Base-by-base conservation (phyloP, 2,329 filamentous ascomycete species). In the Apiospora rasikravindrae region DNA sequence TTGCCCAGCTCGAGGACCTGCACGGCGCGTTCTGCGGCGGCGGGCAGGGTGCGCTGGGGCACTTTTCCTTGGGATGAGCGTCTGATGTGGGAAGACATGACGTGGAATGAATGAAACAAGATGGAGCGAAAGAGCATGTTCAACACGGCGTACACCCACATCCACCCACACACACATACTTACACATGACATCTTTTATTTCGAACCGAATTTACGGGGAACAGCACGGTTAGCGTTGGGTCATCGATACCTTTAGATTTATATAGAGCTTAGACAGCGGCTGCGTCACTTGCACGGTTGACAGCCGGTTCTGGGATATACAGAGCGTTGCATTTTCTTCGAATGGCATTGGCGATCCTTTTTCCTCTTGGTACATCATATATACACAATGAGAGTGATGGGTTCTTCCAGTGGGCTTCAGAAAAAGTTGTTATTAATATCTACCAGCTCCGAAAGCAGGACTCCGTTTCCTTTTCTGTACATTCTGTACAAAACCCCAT, bases 1-100 rank as follows among this genome's bases (percentile, higher is more conserved):
- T 92, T 76, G 86, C 86, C 1, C 86, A 86, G 37, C 80, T 92
- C 57, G 90, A 92, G 69, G 85, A 83, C 2, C 78, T 89, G 33
- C 84, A 87, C 47, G 77, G 79, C n/a, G 75, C 85, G 69, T 90
- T 90, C 75, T 85, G 90, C 69, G 87, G 87, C 8, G 88, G 87
- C 2, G 83, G 85, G 72, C 78, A 86, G 22, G 87, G 87, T 1
- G 86, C 87, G 0, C 77, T 90, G 73, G 88, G 86, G 8, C 82
- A 78, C 40, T 90, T 88, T 70, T 82, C 83, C 4, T 78, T 84
- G 19, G 84, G 83, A 73, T 85, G 76, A 78, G 14, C 16, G 61
- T 5, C 6, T 37, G 33, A 7, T 37, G 1, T 37, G 33, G 33
- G 33, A 37, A 7, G 2, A 37, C 22, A 5, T 24, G 10, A 22